phyloP scores from a whole-genome alignment of 495 filamentous ascomycete species.

The Talaromyces borbonicus region DNA sequence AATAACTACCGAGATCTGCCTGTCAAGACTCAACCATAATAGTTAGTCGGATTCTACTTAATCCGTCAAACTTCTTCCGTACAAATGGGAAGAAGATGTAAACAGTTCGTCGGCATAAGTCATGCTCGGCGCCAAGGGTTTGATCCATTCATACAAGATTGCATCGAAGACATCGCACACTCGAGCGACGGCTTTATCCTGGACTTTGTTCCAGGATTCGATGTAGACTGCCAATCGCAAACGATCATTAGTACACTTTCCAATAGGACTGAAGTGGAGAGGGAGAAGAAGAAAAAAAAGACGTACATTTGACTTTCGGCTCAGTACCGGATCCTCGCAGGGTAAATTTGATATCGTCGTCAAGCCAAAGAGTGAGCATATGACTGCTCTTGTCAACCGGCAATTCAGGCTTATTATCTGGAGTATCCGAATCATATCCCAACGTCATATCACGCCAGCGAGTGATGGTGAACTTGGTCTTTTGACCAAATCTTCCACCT shows the following conservation, averaged over 20 bases:
- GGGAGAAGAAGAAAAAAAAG: background rate
- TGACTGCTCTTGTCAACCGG: slow-evolving; percentile 50
- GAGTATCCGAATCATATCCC: slow-evolving; percentile 50
- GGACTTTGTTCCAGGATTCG: slow-evolving; percentile 39
- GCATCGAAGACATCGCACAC: slow-evolving; percentile 44
- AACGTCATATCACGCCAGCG: slow-evolving; percentile 61
- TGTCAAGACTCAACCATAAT: no score
- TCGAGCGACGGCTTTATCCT: slow-evolving; percentile 36
- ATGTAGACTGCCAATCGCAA: slow-evolving; percentile 37
- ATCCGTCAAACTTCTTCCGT: background rate
- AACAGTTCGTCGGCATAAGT: slow-evolving; percentile 25
- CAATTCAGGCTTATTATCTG: slow-evolving; percentile 44
- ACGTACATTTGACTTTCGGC: slow-evolving; percentile 54
- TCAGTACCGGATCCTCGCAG: slow-evolving; percentile 62
- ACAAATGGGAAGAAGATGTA: slow-evolving; percentile 32
- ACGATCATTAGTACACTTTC: background rate
- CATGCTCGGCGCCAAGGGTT: slow-evolving; percentile 31
- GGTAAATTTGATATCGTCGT: slow-evolving; percentile 51
- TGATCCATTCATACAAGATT: slow-evolving; percentile 51
- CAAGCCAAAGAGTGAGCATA: slow-evolving; percentile 65
- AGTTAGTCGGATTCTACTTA: no score
- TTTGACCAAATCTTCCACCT: slow-evolving; percentile 32
- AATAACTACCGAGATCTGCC: no score
- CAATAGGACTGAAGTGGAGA: no score
- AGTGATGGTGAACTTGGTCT: slow-evolving; percentile 32